Evolutionary conservation across 2,329 filamentous ascomycete genomes (phyloP).

Genomic region (Aspergillus nomiae): DNA sequence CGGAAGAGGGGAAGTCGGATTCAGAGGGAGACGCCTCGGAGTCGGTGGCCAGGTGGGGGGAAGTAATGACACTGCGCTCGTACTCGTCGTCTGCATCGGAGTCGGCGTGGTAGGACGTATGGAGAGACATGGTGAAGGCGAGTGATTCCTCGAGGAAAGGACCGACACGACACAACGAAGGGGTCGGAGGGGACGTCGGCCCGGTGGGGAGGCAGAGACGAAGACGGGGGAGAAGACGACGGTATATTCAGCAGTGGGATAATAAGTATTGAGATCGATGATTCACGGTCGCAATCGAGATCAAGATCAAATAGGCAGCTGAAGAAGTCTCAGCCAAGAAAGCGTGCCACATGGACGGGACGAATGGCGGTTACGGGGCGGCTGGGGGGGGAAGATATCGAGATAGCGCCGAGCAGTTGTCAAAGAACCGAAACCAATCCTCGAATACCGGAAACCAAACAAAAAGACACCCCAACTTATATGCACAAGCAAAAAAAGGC

Average conservation of each 20-base stretch:
- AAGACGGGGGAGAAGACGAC: conserved; percentile 1
- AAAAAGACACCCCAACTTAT: not conserved
- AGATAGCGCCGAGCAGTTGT: conserved; percentile 8
- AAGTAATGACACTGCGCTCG: conserved; percentile 61
- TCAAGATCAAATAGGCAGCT: conserved; percentile 5
- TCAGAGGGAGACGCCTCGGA: conserved; percentile 60
- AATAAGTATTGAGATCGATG: not conserved
- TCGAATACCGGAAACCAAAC: conserved; percentile 2
- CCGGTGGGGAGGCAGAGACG: not conserved
- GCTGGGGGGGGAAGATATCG: conserved; percentile 3
- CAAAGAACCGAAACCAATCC: not conserved
- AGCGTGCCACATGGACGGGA: conserved; percentile 22
- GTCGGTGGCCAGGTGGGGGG: conserved; percentile 58
- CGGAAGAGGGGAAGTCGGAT: conserved; percentile 60
- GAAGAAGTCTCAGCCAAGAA: conserved; percentile 11
- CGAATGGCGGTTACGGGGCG: conserved; percentile 16
- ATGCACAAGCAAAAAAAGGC: not conserved
- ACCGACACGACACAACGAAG: conserved; percentile 18
- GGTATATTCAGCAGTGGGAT: not conserved
- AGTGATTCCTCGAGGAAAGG: not conserved
- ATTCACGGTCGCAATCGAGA: conserved; percentile 9
- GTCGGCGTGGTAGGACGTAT: conserved; percentile 60
- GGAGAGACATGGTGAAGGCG: conserved; percentile 47
- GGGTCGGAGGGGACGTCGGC: conserved; percentile 2
- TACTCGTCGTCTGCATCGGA: conserved; percentile 69